Evolutionary conservation across 305 asterid species (phyloP), one percentile per base, ranked within the genome.

Genomic region (Fraxinus ornus): DNA sequence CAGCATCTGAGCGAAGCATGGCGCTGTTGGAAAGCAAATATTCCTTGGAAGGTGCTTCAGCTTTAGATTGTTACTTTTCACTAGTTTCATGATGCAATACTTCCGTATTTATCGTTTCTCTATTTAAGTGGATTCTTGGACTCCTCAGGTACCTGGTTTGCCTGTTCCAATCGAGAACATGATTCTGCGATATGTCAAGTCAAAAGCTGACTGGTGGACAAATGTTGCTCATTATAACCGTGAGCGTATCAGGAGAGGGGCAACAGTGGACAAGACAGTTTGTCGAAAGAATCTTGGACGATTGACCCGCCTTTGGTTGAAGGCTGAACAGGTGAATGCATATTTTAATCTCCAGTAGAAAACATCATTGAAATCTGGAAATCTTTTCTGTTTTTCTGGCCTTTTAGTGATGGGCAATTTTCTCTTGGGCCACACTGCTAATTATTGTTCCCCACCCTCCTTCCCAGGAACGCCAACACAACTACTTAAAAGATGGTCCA

Each of bases 141-240:
- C 80, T 37, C 80, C 19, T 75, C 22, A 92, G 95, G 98, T 97
- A 47, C 99, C 99, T 36, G 99, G 98, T 76, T 87, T 94, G 86
- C 99, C 99, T 28, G 99, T 97, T 83, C 99, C 99, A 8, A 94
- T 97, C 84, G 99, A 94, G 94, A 97, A 97, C 90, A 94, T 97
- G 99, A 97, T 97, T 81, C 98, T 97, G 57, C 98, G 98, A 21
- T 97, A 97, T 85, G 99, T 97, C 75, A 97, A 97, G 86, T 94
- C 99, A 64, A 97, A 97, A 90, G 99, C 99, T 80, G 99, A 97
- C 89, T 97, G 99, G 99, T 97, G 99, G 98, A 97, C 99, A 47
- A 97, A 97, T 90, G 99, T 97, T 85, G 97, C 99, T 77, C 99
- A 97, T 85, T 97, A 97, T 86, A 97, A 97, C 75, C 97, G 98